Conservation (phyloP, 2,329 filamentous ascomycete species). For the Grosmannia penicillata region DNA sequence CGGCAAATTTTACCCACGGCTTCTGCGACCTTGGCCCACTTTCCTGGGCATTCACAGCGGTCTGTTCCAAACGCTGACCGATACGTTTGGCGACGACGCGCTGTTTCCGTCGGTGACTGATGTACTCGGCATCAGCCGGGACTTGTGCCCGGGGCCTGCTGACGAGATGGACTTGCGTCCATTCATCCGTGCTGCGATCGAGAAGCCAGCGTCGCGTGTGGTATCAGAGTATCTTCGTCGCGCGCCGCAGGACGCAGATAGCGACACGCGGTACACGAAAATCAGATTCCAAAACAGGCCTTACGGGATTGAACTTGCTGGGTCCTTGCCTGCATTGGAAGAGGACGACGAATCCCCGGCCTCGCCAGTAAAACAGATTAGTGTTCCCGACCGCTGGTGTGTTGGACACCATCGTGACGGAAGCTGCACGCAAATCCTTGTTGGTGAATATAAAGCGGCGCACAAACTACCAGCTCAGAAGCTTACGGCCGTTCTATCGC, state of each 20-base stretch:
- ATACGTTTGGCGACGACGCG: background rate
- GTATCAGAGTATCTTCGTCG: background rate
- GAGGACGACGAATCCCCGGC: background rate
- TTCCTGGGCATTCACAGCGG: background rate
- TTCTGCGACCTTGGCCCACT: background rate
- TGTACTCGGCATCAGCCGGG: background rate
- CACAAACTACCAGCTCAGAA: background rate
- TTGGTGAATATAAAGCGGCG: slow-evolving; percentile 1
- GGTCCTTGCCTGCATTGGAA: too few species aligned
- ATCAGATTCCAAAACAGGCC: slow-evolving; percentile 3
- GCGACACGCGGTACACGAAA: background rate
- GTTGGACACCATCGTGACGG: background rate
- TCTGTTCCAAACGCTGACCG: background rate
- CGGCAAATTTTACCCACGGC: slow-evolving; percentile 2
- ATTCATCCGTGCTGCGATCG: slow-evolving; percentile 4
- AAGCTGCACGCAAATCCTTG: background rate
- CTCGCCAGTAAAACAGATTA: background rate
- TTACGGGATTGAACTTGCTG: background rate
- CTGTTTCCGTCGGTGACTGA: background rate
- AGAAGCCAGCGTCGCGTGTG: slow-evolving; percentile 2
- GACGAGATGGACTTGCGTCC: slow-evolving; percentile 4
- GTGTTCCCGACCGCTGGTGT: background rate
- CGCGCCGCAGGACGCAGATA: background rate
- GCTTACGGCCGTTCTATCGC: background rate
- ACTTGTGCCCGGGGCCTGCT: background rate